Evolutionary conservation across 2,329 filamentous ascomycete genomes (phyloP), one percentile per base, ranked within the genome.

Genomic region (Trichoderma asperellum): DNA sequence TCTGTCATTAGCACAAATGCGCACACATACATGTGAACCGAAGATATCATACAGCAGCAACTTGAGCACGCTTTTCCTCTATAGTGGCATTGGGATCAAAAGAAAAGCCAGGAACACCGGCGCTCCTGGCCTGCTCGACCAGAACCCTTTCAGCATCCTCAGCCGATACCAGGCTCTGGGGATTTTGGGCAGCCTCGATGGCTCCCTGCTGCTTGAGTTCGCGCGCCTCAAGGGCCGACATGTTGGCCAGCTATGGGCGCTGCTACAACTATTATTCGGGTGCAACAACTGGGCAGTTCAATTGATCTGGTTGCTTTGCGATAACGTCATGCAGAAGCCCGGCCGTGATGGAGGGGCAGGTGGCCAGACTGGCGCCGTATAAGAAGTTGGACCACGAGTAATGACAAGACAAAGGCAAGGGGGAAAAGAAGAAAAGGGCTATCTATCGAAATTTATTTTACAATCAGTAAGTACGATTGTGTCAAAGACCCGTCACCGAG

Each of bases 81-180:
- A 91, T 86, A 55, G 86, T 90, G 53, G 94, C 94, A 83, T 97
- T 83, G 0, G 96, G 93, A 77, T 99, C 87, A 82, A 98, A 99
- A 71, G 90, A 88, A 78, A 92, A 96, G 72, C 93, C 94, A 35
- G 90, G 83, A 29, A 91, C 88, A 53, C 96, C 96, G 14, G 91
- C 92, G 75, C 91, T 91, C 76, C 86, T 88, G 73, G 92, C 93
- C 79, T 97, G 90, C 66, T 92, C 84, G 32, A 97, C 85, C 60
- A 97, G 86, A 75, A 88, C 87, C 73, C 87, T 85, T 81, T 97
- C 87, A 37, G 92, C 92, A 72, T 90, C 89, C 52, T 91, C 87
- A 58, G 92, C 84, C 49, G 88, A 87, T 72, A 94, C 86, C 56
- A 81, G 82, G 77, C 86, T 91, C 74, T 92, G 81, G 43, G 92